These are phyloP conservation scores for Blastocystis sp. DNA, from an alignment of 352 stramenopile genomes.

Conservation along the genomic window DNA sequence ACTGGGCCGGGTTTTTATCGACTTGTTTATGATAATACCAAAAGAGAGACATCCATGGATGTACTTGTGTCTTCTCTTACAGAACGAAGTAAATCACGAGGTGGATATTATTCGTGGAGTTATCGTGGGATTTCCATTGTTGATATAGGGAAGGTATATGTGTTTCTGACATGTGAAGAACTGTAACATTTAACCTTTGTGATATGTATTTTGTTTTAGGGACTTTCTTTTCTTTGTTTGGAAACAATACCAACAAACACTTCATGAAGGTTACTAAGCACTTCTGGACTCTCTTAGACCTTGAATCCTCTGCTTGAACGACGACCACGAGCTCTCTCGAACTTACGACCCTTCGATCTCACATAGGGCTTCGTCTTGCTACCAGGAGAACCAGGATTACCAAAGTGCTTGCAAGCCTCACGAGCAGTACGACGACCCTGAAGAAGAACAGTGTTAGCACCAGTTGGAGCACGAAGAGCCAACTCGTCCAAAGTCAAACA, in stretches of 20 bases:
- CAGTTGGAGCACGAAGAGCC: too few relatives aligned
- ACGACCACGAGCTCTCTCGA: constrained; percentile 38
- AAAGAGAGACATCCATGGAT: neutral
- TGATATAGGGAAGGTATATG: neutral
- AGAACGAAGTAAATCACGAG: neutral
- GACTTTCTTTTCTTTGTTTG: neutral
- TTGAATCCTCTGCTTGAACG: constrained; percentile 30
- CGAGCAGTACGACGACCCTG: too few relatives aligned
- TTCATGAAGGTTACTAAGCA: too few relatives aligned
- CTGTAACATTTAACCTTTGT: neutral
- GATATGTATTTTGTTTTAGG: neutral
- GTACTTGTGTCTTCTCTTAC: neutral
- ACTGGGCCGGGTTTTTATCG: neutral
- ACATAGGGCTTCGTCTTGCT: too few relatives aligned
- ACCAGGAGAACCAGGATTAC: too few relatives aligned
- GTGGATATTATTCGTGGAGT: neutral
- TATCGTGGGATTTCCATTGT: neutral
- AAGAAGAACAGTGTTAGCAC: too few relatives aligned
- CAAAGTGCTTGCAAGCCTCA: too few relatives aligned
- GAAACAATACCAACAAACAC: neutral
- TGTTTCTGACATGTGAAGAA: neutral
- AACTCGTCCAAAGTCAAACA: too few relatives aligned
- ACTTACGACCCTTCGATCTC: too few relatives aligned
- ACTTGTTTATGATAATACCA: neutral
- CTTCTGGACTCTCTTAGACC: constrained; percentile 1